Evolutionary conservation across 2,329 filamentous ascomycete species (phyloP).

Genomic region (Colletotrichum chrysophilum): DNA sequence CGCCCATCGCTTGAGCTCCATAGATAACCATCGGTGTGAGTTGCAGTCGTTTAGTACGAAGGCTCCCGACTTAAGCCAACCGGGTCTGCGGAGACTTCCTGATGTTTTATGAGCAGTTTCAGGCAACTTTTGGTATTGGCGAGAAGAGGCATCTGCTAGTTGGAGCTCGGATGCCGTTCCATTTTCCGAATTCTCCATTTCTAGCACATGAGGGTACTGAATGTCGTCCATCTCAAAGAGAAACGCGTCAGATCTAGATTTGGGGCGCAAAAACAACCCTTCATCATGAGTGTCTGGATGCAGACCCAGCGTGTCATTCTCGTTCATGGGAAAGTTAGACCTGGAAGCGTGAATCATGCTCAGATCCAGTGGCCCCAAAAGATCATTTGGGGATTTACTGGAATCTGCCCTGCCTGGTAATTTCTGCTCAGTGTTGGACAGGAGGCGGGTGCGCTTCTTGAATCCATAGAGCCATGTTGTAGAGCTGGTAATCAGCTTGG

Average conservation of each 20-base stretch:
- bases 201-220: neutral
- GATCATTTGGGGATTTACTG: conserved; percentile 62
- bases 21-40: conserved; percentile 61
- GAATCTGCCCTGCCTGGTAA: conserved; percentile 62
- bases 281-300: neutral
- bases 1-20: conserved; percentile 59
- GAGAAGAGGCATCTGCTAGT: conserved; percentile 52
- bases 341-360: neutral
- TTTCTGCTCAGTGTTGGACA: conserved; percentile 51
- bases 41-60: conserved; percentile 66
- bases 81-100: neutral
- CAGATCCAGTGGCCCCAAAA: neutral
- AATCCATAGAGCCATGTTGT: conserved; percentile 62
- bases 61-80: conserved; percentile 22
- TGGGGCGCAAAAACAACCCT: neutral
- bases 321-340: neutral
- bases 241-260: neutral
- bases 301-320: neutral
- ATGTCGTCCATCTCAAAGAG: neutral
- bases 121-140: conserved; percentile 42
- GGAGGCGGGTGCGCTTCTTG: conserved; percentile 60
- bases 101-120: neutral
- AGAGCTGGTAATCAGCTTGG: conserved; percentile 55
- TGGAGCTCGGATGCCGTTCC: conserved; percentile 26
- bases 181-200: neutral